A percentile compares a stretch with the other conserved stretches of the same genome.
Conservation (phyloP, 106 monocot genomes). For the Dioscorea zingiberensis region DNA sequence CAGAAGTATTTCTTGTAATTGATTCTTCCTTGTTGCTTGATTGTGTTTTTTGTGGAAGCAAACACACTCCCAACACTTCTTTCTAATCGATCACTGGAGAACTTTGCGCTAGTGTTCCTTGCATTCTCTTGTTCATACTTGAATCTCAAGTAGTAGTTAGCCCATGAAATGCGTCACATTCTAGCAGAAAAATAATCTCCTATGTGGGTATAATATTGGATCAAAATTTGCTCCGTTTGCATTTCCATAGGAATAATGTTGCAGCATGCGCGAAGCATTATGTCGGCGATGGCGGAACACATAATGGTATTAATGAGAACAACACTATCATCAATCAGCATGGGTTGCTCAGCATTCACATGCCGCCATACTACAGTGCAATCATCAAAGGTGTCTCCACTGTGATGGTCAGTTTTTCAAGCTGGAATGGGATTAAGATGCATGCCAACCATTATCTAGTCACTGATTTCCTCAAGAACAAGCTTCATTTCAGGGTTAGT, state of each 20-base stretch:
- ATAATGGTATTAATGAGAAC: constrained; percentile 53
- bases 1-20: no score
- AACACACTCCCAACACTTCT: no score
- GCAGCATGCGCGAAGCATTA: constrained; percentile 72
- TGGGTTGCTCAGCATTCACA: constrained; percentile 64
- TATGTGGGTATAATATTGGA: not conserved
- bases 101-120: no score
- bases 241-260: constrained; percentile 29
- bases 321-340: constrained; percentile 40
- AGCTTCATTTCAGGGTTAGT: constrained; percentile 56
- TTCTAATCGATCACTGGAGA: no score
- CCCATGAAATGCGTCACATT: no score
- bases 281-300: constrained; percentile 68
- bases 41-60: no score
- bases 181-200: no score
- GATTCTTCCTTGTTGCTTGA: no score
- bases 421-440: constrained; percentile 92
- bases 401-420: constrained; percentile 78
- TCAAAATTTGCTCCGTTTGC: not conserved
- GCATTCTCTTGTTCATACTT: no score
- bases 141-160: no score
- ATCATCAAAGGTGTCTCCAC: constrained; percentile 67
- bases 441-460: constrained; percentile 63
- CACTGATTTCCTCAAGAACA: constrained; percentile 69
- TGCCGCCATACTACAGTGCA: constrained; percentile 58